Conservation (phyloP, 768 basidiomycete species). For the Cubamyces lactineus region DNA sequence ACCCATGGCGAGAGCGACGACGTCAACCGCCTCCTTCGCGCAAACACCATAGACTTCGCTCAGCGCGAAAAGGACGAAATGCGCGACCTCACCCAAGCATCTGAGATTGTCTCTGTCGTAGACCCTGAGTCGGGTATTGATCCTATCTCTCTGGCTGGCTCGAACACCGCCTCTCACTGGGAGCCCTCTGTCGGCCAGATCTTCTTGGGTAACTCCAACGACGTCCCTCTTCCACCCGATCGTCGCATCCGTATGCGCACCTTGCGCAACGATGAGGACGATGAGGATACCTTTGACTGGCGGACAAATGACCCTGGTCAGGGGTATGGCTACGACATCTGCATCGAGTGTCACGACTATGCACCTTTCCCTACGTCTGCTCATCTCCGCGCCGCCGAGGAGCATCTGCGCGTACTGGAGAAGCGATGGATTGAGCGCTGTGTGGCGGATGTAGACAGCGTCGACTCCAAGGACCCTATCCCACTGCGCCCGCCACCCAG, state of each 20-base stretch:
- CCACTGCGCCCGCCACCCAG: conserved; percentile 70
- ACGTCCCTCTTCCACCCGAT: conserved; percentile 54
- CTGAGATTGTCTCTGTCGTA: conserved; percentile 67
- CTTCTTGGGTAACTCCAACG: conserved; percentile 82
- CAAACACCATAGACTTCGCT: conserved; percentile 79
- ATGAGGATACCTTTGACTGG: conserved; percentile 40
- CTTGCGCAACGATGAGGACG: conserved; percentile 24
- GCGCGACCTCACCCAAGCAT: conserved; percentile 82
- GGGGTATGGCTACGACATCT: conserved; percentile 81
- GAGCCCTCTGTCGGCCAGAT: conserved; percentile 66
- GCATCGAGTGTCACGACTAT: conserved; percentile 85
- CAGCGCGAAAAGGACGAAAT: conserved; percentile 88
- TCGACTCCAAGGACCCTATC: conserved; percentile 33
- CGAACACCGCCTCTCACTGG: conserved; percentile 49
- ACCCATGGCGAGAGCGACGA: conserved; percentile 26
- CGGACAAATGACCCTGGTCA: conserved; percentile 46
- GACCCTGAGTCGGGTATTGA: conserved; percentile 19
- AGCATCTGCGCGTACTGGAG: conserved; percentile 70
- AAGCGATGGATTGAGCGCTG: conserved; percentile 60
- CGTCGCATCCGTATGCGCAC: conserved; percentile 23
- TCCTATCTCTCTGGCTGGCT: conserved; percentile 30
- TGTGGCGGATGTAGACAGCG: conserved; percentile 25
- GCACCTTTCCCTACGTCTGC: conserved; percentile 72
- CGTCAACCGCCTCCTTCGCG: conserved; percentile 24
- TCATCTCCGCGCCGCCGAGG: conserved; percentile 74